phyloP scores from a whole-genome alignment of 345 rosid genomes.

The Dipteronia dyeriana region DNA sequence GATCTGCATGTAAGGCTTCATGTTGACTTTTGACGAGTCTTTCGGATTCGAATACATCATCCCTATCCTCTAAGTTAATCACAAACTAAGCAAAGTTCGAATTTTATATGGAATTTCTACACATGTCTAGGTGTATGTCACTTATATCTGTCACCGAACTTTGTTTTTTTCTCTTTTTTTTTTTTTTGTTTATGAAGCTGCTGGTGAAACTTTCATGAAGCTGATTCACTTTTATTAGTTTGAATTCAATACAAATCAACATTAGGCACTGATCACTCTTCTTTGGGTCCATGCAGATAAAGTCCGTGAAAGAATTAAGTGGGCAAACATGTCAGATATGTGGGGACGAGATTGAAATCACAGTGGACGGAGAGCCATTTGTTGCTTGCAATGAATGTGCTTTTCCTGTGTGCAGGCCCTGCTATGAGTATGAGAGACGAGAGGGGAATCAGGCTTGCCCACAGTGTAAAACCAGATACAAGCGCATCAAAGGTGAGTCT shows the following conservation, averaged over 20 bases:
- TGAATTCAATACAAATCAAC: constrained; percentile 8
- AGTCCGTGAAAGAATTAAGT: constrained; percentile 83
- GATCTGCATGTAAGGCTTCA: neutral
- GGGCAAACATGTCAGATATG: constrained; percentile 92
- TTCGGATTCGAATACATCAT: neutral
- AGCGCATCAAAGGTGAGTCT: constrained; percentile 79
- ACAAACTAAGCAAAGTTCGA: neutral
- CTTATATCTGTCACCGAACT: neutral
- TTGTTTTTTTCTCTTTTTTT: neutral
- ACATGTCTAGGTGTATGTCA: neutral
- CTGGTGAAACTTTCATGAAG: neutral
- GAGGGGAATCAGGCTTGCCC: constrained; percentile 98
- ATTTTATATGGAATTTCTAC: neutral
- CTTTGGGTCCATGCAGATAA: constrained; percentile 53
- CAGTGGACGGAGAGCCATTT: constrained; percentile 70
- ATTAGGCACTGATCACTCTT: constrained; percentile 19
- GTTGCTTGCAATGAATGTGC: constrained; percentile 99
- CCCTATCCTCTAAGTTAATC: neutral
- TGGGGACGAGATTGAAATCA: constrained; percentile 81
- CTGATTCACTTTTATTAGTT: constrained; percentile 1
- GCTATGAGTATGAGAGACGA: constrained; percentile 94
- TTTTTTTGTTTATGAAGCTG: neutral
- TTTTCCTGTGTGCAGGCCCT: constrained; percentile 94
- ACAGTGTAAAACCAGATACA: constrained; percentile 91
- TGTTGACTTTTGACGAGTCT: neutral